Percentiles rank a stretch among this genome's conserved stretches.
These are phyloP conservation scores for Quercus dentata DNA, from an alignment of 306 rosid genomes.

Conservation along the genomic window DNA sequence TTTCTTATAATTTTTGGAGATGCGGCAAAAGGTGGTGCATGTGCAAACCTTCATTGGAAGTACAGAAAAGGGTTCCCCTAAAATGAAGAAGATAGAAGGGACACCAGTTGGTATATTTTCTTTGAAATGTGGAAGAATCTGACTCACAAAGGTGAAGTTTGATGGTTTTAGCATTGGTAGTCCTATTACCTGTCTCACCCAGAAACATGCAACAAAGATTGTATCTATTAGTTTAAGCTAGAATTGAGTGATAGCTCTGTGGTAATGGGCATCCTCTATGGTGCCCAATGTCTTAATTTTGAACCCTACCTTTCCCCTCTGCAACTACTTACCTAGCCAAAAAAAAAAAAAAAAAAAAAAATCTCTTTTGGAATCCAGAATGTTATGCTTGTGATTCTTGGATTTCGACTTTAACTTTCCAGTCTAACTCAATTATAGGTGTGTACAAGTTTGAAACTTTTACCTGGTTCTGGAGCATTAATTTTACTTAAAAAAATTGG, in stretches of 20 bases:
- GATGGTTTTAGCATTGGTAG: neutral
- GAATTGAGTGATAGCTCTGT: neutral
- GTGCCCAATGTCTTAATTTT: too few relatives aligned
- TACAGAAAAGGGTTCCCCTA: neutral
- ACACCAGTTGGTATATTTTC: neutral
- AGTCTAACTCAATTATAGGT: neutral
- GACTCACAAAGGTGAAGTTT: neutral
- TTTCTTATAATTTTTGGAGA: neutral
- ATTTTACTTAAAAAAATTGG: neutral
- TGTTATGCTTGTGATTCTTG: neutral
- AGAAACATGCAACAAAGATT: neutral
- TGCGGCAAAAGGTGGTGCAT: neutral
- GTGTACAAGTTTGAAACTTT: conserved; percentile 4
- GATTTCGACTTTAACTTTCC: neutral
- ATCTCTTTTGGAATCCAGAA: neutral
- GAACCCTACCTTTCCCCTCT: too few relatives aligned
- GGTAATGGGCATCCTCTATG: too few relatives aligned
- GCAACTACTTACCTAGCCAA: too few relatives aligned
- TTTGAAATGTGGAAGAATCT: neutral
- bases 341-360: too few relatives aligned
- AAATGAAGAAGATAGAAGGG: neutral
- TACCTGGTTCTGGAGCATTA: neutral
- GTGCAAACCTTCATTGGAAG: neutral
- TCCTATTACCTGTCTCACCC: neutral
- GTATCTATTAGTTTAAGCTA: neutral